phyloP scores from a whole-genome alignment of 441 rosid species.

The Erodium chrysanthum region DNA sequence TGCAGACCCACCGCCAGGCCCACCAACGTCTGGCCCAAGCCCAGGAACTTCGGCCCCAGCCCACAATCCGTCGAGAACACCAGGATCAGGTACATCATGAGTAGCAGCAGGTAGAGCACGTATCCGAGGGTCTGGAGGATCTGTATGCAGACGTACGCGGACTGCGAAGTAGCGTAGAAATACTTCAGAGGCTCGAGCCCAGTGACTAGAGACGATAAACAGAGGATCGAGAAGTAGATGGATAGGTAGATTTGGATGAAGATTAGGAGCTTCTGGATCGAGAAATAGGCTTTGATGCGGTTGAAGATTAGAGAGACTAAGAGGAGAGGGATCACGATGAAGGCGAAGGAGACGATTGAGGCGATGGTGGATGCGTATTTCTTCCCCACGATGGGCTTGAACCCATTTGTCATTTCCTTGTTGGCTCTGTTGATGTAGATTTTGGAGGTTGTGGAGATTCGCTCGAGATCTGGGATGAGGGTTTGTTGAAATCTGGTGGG shows the following conservation, averaged over 20 bases:
- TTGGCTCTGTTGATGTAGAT: slow-evolving; percentile 65
- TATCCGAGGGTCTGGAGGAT: slow-evolving; percentile 69
- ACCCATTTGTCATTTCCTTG: slow-evolving; percentile 66
- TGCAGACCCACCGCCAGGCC: slow-evolving; percentile 81
- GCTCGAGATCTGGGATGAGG: slow-evolving; percentile 67
- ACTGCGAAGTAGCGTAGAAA: slow-evolving; percentile 61
- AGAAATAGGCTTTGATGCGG: slow-evolving; percentile 75
- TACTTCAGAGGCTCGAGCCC: slow-evolving; percentile 80
- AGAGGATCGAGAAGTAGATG: slow-evolving; percentile 81
- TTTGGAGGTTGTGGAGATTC: slow-evolving; percentile 61
- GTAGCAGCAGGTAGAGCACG: slow-evolving; percentile 60
- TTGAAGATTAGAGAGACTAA: slow-evolving; percentile 66
- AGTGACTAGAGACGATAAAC: slow-evolving; percentile 56
- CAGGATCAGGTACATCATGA: slow-evolving; percentile 59
- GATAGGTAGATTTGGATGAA: slow-evolving; percentile 86
- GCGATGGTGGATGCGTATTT: slow-evolving; percentile 66
- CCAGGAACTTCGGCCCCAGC: slow-evolving; percentile 49
- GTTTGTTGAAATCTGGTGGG: slow-evolving; percentile 62
- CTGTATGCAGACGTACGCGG: slow-evolving; percentile 63
- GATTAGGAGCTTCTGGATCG: slow-evolving; percentile 66
- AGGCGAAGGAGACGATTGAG: slow-evolving; percentile 47
- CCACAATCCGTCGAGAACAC: slow-evolving; percentile 67
- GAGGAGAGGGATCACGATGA: slow-evolving; percentile 60
- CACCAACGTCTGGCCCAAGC: slow-evolving; percentile 60
- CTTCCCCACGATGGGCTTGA: slow-evolving; percentile 71